Base-by-base conservation (phyloP, 176 grass and related monocot species). In the Chloris gayana region DNA sequence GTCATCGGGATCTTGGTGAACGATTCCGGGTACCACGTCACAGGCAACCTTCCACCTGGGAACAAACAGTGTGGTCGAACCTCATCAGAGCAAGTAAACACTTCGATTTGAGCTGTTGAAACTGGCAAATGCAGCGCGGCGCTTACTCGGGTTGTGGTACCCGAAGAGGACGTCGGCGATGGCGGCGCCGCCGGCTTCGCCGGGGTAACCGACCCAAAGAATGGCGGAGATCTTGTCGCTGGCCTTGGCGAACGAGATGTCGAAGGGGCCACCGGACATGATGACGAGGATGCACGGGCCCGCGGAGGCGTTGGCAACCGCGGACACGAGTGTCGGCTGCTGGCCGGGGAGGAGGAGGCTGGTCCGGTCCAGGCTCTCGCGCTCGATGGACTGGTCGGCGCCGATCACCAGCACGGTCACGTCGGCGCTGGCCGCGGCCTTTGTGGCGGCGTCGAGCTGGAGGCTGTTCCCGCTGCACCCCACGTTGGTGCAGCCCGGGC, bases 191-290 rank as follows among this genome's bases (percentile, higher is more conserved):
- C 96, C 96, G 51, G 90, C 89, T 85, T 95, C 90, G 29, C 96
- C 96, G 17, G 95, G 96, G 81, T 95, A 95, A 1, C 96, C 96
- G 4, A 89, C 91, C 96, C 96, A 98, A 12, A 98, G 82, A 73
- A 98, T 98, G 21, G 90, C 78, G 1, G 90, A 42, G 49, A 95
- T 95, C 54, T 89, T 80, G 59, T 82, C 73, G 34, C 81, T 93
- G 22, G 68, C 54, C 67, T 95, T 89, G 24, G 88, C 85, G 42
- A 87, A 87, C 0, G 88, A 89, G 44, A 98, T 89, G 72, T 98
- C 90, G 42, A 98, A 91, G 10, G 90, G 90, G 0, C 96, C 92
- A 0, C 96, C 96, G 1, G 96, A 99, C 96, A 99, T 99, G 84
- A 99, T 42, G 67, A 99, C 92, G 67, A 99, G 96, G 80, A 99